A percentile compares a stretch with the other conserved stretches of the same genome.
Evolutionary conservation across 1,284 basidiomycete species (phyloP).

Genomic region (Rhizoctonia solani): DNA sequence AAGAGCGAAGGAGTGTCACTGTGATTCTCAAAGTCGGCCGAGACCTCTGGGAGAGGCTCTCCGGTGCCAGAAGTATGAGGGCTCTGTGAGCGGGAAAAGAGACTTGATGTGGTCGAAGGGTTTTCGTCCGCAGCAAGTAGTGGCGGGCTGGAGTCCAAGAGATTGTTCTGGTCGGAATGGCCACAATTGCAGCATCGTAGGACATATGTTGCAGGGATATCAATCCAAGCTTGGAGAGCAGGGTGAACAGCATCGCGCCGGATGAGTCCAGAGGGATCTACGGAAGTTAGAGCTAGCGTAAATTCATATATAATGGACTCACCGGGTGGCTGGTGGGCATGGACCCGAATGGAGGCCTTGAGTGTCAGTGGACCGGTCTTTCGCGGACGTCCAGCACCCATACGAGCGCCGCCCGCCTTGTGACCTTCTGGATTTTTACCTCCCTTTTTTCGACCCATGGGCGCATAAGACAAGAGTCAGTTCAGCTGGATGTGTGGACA

Average conservation of each 20-base stretch:
- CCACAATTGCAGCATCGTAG: conserved; percentile 15
- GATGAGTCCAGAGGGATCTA: conserved; percentile 1
- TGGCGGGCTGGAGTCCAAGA: background rate
- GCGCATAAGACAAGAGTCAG: background rate
- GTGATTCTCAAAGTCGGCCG: background rate
- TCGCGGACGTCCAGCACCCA: conserved; percentile 17
- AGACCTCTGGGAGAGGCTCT: background rate
- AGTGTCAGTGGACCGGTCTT: conserved; percentile 27
- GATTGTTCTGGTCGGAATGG: background rate
- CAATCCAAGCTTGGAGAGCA: conserved; percentile 6
- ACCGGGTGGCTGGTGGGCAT: conserved; percentile 12
- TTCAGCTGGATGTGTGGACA: background rate
- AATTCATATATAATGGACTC: background rate
- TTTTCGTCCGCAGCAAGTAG: background rate
- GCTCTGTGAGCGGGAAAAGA: conserved; percentile 17
- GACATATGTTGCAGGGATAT: background rate
- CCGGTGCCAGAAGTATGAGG: background rate
- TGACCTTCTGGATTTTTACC: conserved; percentile 27
- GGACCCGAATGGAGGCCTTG: conserved; percentile 28
- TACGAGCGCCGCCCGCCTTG: conserved; percentile 22
- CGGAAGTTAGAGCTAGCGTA: background rate
- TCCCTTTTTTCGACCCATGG: conserved; percentile 26
- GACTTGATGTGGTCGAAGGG: background rate
- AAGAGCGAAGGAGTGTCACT: background rate
- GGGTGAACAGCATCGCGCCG: conserved; percentile 26